Percentiles rank a stretch among this genome's conserved stretches.
Conservation (phyloP, 2,329 filamentous ascomycete species). For the Sclerotinia trifoliorum region DNA sequence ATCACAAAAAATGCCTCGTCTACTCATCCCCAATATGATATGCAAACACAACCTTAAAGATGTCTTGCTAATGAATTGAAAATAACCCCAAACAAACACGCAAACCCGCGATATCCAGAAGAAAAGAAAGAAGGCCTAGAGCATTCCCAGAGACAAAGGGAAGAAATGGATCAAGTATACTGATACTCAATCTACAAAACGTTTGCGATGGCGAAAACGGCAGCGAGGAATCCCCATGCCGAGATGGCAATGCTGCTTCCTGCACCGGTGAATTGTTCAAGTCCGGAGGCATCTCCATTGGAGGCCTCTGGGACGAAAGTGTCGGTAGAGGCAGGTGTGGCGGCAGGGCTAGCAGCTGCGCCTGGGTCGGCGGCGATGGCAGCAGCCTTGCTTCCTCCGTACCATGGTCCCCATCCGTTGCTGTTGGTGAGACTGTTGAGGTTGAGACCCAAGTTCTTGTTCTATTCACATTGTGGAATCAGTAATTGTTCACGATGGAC, state of each 20-base stretch:
- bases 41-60: neutral
- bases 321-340: neutral
- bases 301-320: neutral
- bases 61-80: constrained; percentile 7
- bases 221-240: constrained; percentile 15
- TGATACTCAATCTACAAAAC: constrained; percentile 11
- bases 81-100: neutral
- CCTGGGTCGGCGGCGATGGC: neutral
- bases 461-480: neutral
- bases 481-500: neutral
- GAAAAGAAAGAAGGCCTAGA: neutral
- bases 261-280: constrained; percentile 15
- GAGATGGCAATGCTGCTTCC: constrained; percentile 6
- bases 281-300: neutral
- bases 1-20: constrained; percentile 15
- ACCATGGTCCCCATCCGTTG: constrained; percentile 16
- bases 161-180: neutral
- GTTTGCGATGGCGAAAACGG: constrained; percentile 13
- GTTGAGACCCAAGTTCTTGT: constrained; percentile 16
- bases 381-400: constrained; percentile 16
- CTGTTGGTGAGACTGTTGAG: neutral
- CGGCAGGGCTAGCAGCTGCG: neutral
- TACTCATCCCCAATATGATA: constrained; percentile 1
- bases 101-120: neutral
- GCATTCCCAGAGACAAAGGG: neutral